Evolutionary conservation across 2,329 filamentous ascomycete species (phyloP), one percentile per base, ranked within the genome.

Genomic region (Pseudovirgaria hyperparasitica): DNA sequence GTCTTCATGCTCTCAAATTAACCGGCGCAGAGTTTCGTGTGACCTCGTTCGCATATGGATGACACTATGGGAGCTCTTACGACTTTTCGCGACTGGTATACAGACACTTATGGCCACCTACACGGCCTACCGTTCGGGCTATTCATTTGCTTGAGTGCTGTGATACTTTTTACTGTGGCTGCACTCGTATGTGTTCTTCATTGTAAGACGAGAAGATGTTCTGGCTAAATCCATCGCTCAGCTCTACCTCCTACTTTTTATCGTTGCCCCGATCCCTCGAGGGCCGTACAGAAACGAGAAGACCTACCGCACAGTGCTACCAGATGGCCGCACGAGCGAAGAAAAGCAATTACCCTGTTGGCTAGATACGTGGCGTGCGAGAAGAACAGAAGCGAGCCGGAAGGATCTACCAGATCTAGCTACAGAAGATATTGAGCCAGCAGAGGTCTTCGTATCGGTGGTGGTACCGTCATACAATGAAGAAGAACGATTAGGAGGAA

Each of bases 391-490:
- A 24, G 57, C 55, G 2, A 45, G 49, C 23, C 42, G 45, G 25
- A 33, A 45, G 26, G 22, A 21, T n/a, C 11, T 27, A 36, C 36
- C 36, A 14, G 45, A 48, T 16, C 41, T 42, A 2, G 35, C 41
- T 9, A 38, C 65, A 10, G 66, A 71, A 39, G 55, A 62, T 23
- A 78, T 92, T 29, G 78, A 85, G 37, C 67, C 76, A 2, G 70
- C 85, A 9, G 75, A 86, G 35, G 57, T 94, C n/a, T 80, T 79
- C 49, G 74, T 98, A 63, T 90, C 81, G 28, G 75, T 96, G 6
- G 84, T 98, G 0, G 77, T 98, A 22, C 90, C 90, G 0, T 90
- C 90, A 7, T 98, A 85, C 66, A 98, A 98, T 41, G 90, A 98
- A 48, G 78, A 87, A 50, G 67, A 80, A 32, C 75, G 90, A 16